These are phyloP conservation scores for Anisodus tanguticus DNA, from an alignment of 257 asterid species.

Conservation along the genomic window DNA sequence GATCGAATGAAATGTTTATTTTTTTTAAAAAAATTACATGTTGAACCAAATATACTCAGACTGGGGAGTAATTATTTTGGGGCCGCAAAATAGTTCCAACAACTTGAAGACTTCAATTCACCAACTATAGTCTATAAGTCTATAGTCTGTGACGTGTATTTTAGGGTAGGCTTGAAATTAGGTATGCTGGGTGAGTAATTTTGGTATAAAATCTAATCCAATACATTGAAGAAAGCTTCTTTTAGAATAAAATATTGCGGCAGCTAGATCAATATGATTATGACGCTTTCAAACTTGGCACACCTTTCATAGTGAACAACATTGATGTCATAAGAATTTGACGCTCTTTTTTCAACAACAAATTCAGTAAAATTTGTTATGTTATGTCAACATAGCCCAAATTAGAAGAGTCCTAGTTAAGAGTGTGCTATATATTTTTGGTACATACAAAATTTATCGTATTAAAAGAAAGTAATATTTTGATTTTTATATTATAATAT, in stretches of 20 bases:
- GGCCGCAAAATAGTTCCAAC: background rate
- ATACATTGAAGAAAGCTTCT: background rate
- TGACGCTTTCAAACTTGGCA: background rate
- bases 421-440: no score
- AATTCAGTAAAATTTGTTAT: no score
- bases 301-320: background rate
- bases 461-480: no score
- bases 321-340: background rate
- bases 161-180: constrained; percentile 11
- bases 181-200: background rate
- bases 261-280: background rate
- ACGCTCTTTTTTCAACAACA: background rate
- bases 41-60: background rate
- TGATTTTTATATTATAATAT: no score
- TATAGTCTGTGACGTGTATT: background rate
- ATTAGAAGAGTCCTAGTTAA: background rate
- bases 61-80: background rate
- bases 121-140: background rate
- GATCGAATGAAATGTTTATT: no score
- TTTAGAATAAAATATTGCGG: background rate
- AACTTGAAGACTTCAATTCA: background rate
- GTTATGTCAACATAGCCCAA: background rate
- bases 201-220: background rate
- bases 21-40: background rate
- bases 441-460: no score